These are phyloP conservation scores for Citrus cavaleriei DNA, from an alignment of 345 rosid genomes.

Conservation along the genomic window DNA sequence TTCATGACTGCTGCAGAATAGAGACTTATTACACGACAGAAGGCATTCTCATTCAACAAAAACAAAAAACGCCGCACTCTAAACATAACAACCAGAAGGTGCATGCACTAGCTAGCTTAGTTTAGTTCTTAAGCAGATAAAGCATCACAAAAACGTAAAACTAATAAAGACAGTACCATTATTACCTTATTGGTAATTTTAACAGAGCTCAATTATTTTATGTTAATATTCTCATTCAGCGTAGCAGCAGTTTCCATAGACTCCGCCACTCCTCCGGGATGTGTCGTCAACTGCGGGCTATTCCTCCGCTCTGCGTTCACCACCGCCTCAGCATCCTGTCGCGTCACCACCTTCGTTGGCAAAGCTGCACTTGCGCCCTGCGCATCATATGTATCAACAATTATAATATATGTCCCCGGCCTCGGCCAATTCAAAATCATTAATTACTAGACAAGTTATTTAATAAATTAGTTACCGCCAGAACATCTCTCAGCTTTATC, in stretches of 20 bases:
- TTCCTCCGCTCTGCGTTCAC: slow-evolving; percentile 26
- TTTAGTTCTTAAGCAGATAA: too few species aligned
- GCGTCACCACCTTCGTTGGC: slow-evolving; percentile 21
- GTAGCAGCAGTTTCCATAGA: slow-evolving; percentile 26
- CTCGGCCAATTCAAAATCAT: not conserved
- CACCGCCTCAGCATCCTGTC: slow-evolving; percentile 28
- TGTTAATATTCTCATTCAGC: slow-evolving; percentile 3
- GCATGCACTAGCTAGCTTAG: too few species aligned
- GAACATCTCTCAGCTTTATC: slow-evolving; percentile 22
- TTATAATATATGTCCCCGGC: too few species aligned
- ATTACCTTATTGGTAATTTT: too few species aligned
- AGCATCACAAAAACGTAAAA: not conserved
- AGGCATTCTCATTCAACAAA: not conserved
- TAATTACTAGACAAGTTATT: not conserved
- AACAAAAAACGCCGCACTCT: not conserved
- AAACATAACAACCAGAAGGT: too few species aligned
- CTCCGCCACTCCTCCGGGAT: slow-evolving; percentile 33
- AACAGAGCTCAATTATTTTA: not conserved
- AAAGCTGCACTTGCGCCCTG: slow-evolving; percentile 30
- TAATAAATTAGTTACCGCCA: slow-evolving; percentile 6
- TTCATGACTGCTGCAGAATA: too few species aligned
- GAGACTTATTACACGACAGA: not conserved
- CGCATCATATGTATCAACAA: not conserved
- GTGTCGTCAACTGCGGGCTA: slow-evolving; percentile 9
- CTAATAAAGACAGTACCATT: not conserved